phyloP scores from a whole-genome alignment of 2,329 filamentous ascomycete genomes.

The Scleromitrula shiraiana region DNA sequence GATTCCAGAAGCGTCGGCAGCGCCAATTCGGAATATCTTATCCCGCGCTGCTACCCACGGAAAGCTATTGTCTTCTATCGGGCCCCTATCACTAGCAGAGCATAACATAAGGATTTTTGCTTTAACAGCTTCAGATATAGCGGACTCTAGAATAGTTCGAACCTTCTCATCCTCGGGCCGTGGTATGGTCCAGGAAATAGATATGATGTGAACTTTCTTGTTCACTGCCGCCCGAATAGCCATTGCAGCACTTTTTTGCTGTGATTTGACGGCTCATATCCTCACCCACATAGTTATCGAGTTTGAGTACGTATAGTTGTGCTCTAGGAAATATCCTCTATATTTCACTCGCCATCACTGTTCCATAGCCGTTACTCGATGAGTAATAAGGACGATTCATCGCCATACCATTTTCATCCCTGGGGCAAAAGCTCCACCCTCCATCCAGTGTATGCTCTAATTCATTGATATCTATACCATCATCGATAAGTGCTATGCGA shows the following conservation, averaged over 20 bases:
- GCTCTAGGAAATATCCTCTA: slow-evolving; percentile 22
- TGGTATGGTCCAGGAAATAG: not conserved
- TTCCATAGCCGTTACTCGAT: slow-evolving; percentile 27
- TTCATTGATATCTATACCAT: slow-evolving; percentile 30
- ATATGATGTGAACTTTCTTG: not conserved
- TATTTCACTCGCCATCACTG: slow-evolving; percentile 28
- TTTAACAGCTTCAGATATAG: not conserved
- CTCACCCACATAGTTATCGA: not conserved
- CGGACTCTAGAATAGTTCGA: not conserved
- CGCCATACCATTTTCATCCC: slow-evolving; percentile 4
- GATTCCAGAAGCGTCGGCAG: slow-evolving; percentile 18
- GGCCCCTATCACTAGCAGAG: not conserved
- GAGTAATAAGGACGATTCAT: slow-evolving; percentile 27
- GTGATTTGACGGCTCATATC: not conserved
- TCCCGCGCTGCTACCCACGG: slow-evolving; percentile 11
- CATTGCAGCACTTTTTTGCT: not conserved
- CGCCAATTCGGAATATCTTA: slow-evolving; percentile 22
- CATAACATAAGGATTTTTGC: not conserved
- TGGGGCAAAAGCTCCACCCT: slow-evolving; percentile 17
- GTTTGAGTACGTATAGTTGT: slow-evolving; percentile 17
- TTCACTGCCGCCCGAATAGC: not conserved
- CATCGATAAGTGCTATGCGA: slow-evolving; percentile 34
- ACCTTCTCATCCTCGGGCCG: not conserved
- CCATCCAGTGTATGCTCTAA: not conserved
- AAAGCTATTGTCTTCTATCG: not conserved